A percentile compares a stretch with the other conserved stretches of the same genome.
These are phyloP conservation scores for Leccinum subgranulosum DNA, from an alignment of 768 basidiomycete species.

Conservation along the genomic window DNA sequence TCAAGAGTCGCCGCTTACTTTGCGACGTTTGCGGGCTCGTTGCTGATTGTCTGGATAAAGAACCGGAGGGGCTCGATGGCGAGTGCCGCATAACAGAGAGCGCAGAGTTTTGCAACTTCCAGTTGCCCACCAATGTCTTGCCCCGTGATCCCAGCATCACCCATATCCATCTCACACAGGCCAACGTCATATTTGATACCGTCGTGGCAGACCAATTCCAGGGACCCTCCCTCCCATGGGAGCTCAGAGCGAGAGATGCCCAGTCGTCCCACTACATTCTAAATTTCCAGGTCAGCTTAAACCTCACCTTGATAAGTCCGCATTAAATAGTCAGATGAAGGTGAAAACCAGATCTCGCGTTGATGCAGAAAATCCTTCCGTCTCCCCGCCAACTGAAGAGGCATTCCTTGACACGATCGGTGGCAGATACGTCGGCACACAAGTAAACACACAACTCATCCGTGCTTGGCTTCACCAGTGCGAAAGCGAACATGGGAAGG, in stretches of 20 bases:
- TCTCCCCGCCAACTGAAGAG: not conserved
- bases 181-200: slow-evolving; percentile 2
- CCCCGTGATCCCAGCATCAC: slow-evolving; percentile 3
- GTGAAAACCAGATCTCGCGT: not conserved
- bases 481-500: slow-evolving; percentile 10
- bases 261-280: not conserved
- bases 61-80: slow-evolving; percentile 7
- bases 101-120: slow-evolving; percentile 5
- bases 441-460: slow-evolving; percentile 8
- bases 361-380: not conserved
- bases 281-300: slow-evolving; percentile 6
- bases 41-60: slow-evolving; percentile 9
- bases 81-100: not conserved
- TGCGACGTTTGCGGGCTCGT: slow-evolving; percentile 15
- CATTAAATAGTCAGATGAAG: slow-evolving; percentile 1
- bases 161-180: slow-evolving; percentile 16
- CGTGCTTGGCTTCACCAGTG: slow-evolving; percentile 14
- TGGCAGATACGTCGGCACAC: slow-evolving; percentile 8
- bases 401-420: slow-evolving; percentile 5
- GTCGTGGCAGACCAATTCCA: too few relatives aligned
- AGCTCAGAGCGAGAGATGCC: not conserved
- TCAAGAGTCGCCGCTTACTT: slow-evolving; percentile 9
- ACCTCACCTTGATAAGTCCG: not conserved
- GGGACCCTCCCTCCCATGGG: slow-evolving; percentile 13
- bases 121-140: not conserved